phyloP scores from a whole-genome alignment of 345 rosid genomes.

The Eucalyptus erythrocorys region DNA sequence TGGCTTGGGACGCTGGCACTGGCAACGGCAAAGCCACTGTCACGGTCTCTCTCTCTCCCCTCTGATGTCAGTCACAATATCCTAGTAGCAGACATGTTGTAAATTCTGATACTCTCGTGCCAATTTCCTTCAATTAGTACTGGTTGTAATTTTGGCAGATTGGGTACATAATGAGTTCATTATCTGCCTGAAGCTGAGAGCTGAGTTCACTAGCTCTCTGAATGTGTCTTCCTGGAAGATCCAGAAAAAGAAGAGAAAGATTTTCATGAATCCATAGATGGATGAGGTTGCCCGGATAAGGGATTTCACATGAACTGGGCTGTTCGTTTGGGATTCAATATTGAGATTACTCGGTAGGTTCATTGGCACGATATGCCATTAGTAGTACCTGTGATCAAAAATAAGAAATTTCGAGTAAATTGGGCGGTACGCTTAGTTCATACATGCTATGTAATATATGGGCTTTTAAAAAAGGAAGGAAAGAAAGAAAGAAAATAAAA shows the following conservation, averaged over 20 bases:
- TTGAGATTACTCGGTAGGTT: not conserved
- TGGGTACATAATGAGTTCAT: not conserved
- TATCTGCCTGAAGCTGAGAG: not conserved
- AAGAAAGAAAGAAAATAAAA: too few species aligned
- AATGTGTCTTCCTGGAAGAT: not conserved
- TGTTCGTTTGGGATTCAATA: not conserved
- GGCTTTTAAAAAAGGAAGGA: too few species aligned
- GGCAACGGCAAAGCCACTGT: constrained; percentile 71
- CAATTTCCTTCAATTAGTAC: not conserved
- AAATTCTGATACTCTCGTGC: not conserved
- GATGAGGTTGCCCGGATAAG: not conserved
- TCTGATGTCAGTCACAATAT: not conserved
- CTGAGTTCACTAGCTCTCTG: not conserved
- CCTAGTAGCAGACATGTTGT: not conserved
- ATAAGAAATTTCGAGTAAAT: not conserved
- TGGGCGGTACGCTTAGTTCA: too few species aligned
- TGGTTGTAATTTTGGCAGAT: not conserved
- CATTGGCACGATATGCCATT: not conserved
- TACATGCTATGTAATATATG: too few species aligned
- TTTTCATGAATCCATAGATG: not conserved
- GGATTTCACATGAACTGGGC: not conserved
- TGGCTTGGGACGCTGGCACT: constrained; percentile 72
- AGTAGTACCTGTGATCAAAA: not conserved
- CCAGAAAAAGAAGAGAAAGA: not conserved
- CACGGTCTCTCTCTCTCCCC: constrained; percentile 15